phyloP scores from a whole-genome alignment of 768 basidiomycete genomes.

The Tubosaeta brunneosetosa region DNA sequence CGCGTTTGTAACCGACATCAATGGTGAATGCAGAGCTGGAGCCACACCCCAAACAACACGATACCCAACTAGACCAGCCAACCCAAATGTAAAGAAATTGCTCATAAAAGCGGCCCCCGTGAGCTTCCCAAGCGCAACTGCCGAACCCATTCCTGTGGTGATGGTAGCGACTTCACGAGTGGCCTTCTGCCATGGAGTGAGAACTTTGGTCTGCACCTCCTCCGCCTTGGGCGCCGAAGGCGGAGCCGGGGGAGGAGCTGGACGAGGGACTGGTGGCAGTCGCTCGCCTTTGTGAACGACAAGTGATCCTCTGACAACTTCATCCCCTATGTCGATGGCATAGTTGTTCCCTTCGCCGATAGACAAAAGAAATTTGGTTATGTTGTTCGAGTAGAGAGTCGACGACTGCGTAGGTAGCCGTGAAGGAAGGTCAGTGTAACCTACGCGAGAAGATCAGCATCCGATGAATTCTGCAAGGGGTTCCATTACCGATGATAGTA shows the following conservation, averaged over 20 bases:
- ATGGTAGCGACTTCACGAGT: slow-evolving; percentile 68
- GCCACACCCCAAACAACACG: slow-evolving; percentile 88
- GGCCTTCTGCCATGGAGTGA: slow-evolving; percentile 85
- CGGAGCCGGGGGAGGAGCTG: slow-evolving; percentile 58
- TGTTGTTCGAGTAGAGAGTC: slow-evolving; percentile 87
- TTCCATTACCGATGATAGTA: slow-evolving; percentile 64
- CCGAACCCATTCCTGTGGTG: slow-evolving; percentile 71
- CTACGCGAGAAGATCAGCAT: slow-evolving; percentile 32
- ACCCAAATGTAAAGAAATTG: slow-evolving; percentile 83
- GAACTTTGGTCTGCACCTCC: slow-evolving; percentile 44
- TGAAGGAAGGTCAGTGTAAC: slow-evolving; percentile 83
- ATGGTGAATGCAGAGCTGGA: slow-evolving; percentile 81
- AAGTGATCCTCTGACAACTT: slow-evolving; percentile 79
- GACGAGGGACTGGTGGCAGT: slow-evolving; percentile 64
- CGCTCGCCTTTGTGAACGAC: slow-evolving; percentile 64
- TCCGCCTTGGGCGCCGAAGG: slow-evolving; percentile 47
- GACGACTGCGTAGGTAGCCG: slow-evolving; percentile 86
- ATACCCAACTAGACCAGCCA: slow-evolving; percentile 83
- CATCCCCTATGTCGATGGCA: slow-evolving; percentile 68
- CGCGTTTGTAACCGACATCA: slow-evolving; percentile 90
- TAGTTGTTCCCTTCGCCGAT: slow-evolving; percentile 63
- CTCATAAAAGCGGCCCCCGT: slow-evolving; percentile 84
- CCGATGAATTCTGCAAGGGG: background rate
- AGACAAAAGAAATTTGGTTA: slow-evolving; percentile 84
- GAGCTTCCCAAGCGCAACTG: slow-evolving; percentile 69